Percentiles rank a stretch among this genome's conserved stretches.
phyloP scores from a whole-genome alignment of 352 stramenopile species.

The Pythium plurisporium region DNA sequence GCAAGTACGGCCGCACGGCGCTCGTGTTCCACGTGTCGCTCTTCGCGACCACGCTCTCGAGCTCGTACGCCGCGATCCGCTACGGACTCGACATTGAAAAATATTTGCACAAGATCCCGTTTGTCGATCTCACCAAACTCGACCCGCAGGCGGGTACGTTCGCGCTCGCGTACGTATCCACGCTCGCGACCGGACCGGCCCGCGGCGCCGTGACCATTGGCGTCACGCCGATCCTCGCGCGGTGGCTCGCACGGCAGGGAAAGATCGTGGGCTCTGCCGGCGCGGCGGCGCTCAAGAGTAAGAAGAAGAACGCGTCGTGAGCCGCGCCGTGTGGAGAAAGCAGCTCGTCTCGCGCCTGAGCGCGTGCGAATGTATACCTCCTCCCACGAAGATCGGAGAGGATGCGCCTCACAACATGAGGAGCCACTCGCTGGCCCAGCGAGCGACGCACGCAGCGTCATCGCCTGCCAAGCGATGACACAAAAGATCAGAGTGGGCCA shows the following conservation, averaged over 20 bases:
- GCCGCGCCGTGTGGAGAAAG: too few relatives aligned
- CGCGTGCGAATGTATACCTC: too few relatives aligned
- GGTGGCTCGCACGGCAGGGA: constrained; percentile 42
- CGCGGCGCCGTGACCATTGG: constrained; percentile 72
- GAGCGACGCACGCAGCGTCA: neutral
- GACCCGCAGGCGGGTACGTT: constrained; percentile 67
- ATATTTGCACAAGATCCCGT: constrained; percentile 51
- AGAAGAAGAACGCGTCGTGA: constrained; percentile 6
- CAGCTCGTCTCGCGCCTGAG: too few relatives aligned
- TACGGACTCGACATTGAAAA: constrained; percentile 61
- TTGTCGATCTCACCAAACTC: constrained; percentile 65
- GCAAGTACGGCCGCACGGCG: constrained; percentile 94
- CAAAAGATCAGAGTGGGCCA: neutral
- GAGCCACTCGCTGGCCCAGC: too few relatives aligned
- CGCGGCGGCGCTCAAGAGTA: constrained; percentile 19
- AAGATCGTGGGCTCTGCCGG: constrained; percentile 17
- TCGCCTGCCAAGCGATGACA: neutral
- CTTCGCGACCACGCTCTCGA: constrained; percentile 94
- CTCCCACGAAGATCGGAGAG: neutral
- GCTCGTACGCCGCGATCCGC: constrained; percentile 65
- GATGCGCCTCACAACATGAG: too few relatives aligned
- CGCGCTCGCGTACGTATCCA: constrained; percentile 90
- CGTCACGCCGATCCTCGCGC: constrained; percentile 63
- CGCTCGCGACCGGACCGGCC: constrained; percentile 76
- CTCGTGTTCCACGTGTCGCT: constrained; percentile 91